Conservation (phyloP, 2,329 filamentous ascomycete species). For the Ceratocystis huliohia region DNA sequence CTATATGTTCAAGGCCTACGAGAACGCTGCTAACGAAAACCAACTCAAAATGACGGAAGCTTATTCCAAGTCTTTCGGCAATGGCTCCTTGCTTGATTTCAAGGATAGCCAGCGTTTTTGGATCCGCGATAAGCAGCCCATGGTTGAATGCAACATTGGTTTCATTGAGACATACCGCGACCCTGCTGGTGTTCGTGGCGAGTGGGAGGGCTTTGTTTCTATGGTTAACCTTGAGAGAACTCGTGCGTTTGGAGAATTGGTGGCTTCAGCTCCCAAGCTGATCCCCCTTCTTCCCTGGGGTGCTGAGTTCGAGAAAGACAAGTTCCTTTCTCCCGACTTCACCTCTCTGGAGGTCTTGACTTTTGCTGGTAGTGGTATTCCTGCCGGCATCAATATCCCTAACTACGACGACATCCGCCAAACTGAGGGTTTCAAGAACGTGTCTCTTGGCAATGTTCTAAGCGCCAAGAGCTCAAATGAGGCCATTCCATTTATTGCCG, state of each 20-base stretch:
- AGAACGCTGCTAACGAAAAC: slow-evolving; percentile 58
- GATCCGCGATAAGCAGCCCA: slow-evolving; percentile 72
- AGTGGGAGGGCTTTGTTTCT: slow-evolving; percentile 77
- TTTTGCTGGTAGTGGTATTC: slow-evolving; percentile 54
- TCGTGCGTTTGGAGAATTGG: slow-evolving; percentile 71
- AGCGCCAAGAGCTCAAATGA: slow-evolving; percentile 86
- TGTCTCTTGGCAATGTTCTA: slow-evolving; percentile 84
- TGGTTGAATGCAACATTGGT: slow-evolving; percentile 67
- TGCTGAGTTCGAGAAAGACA: slow-evolving; percentile 86
- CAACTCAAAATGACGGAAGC: slow-evolving; percentile 61
- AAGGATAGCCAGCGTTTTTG: slow-evolving; percentile 70
- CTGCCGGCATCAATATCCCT: slow-evolving; percentile 55
- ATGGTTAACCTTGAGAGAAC: slow-evolving; percentile 55
- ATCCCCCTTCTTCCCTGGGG: slow-evolving; percentile 86
- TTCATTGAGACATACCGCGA: slow-evolving; percentile 82
- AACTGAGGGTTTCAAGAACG: slow-evolving; percentile 80
- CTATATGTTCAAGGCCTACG: slow-evolving; percentile 55
- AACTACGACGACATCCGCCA: slow-evolving; percentile 71
- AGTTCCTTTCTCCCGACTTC: slow-evolving; percentile 89
- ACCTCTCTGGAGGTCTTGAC: slow-evolving; percentile 85
- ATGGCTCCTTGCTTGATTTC: slow-evolving; percentile 62
- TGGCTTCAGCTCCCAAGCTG: slow-evolving; percentile 64
- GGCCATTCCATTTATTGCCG: slow-evolving; percentile 77
- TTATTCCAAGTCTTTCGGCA: slow-evolving; percentile 62
- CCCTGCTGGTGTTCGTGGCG: slow-evolving; percentile 64